Evolutionary conservation across 2,329 filamentous ascomycete species (phyloP).

Genomic region (Fonsecaea pedrosoi): DNA sequence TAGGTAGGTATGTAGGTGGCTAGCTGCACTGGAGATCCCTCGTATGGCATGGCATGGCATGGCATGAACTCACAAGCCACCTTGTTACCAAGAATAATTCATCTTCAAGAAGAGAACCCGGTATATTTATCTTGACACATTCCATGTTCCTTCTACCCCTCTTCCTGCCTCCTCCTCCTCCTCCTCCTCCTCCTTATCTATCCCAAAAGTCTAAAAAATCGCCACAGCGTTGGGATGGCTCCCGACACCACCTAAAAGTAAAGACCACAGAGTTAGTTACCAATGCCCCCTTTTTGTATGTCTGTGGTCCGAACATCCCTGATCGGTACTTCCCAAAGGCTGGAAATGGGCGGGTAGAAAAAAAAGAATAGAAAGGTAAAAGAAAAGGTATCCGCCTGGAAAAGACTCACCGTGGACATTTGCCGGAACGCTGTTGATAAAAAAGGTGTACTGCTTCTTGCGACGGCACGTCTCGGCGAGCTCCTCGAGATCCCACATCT

Average conservation of each 20-base stretch:
- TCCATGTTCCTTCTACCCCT: too few species aligned
- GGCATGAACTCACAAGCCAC: too few species aligned
- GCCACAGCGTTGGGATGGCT: conserved; percentile 4
- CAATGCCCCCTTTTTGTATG: not conserved
- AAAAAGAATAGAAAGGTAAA: not conserved
- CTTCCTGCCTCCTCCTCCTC: not conserved
- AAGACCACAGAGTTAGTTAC: not conserved
- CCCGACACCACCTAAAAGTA: not conserved
- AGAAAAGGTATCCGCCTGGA: not conserved
- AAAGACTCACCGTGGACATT: not conserved
- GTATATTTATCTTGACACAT: too few species aligned
- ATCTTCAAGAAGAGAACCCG: too few species aligned
- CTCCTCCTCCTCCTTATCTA: too few species aligned
- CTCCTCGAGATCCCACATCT: conserved; percentile 53
- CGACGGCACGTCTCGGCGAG: conserved; percentile 46
- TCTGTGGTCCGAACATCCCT: too few species aligned
- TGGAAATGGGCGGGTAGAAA: not conserved
- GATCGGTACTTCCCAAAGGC: not conserved
- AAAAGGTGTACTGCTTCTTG: conserved; percentile 48
- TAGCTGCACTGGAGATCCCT: too few species aligned
- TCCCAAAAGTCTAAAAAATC: not conserved
- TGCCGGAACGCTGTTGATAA: conserved; percentile 51
- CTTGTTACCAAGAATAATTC: not conserved
- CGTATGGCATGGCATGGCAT: too few species aligned
- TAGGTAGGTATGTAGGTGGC: too few species aligned